Base-by-base conservation (phyloP, 1,139 yeast genomes). In the Wickerhamomyces sp. region DNA sequence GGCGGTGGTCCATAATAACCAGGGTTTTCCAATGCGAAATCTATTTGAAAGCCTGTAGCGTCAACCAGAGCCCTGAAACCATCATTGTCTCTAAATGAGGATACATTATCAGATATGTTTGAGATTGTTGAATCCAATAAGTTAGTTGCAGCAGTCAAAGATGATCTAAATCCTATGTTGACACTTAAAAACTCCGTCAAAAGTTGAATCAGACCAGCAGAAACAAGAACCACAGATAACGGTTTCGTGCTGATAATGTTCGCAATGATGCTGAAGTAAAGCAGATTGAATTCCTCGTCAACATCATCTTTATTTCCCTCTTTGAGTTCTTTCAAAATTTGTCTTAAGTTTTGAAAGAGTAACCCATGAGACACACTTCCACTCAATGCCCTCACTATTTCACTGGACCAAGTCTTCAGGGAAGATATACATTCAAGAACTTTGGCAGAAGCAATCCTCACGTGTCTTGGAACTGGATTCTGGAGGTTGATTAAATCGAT, bases 291-390 rank as follows among this genome's bases (percentile, higher is more conserved):
- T 13, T 70, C 70, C 51, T 78, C 81, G 43, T 67, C 69, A 34
- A 72, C 57, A 18, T 61, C 61, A 0, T 41, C 43, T 31, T 57
- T 57, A 27, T 64, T 63, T 29, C 66, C 65, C 23, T 58, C 61
- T 38, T 65, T 59, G 45, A 67, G 39, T 31, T 75, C 72, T 49
- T 77, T 76, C 46, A 79, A 71, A 27, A 88, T 76, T 42, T 72
- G 72, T 51, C 94, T 75, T 36, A 91, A 65, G 40, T 84, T 75
- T 57, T 87, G 91, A 67, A 84, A 87, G 38, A 91, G 61, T 8
- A 81, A 67, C 0, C 98, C 98, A 63, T 91, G 96, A 47, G 82
- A 81, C 34, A 91, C 90, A 59, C 89, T 89, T 6, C 94, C 97
- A n/a, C 94, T 89, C 55, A 90, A 66, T n/a, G 89, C 81, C 49